Conservation (phyloP, 208 protist genomes). For the Strigomonas culicis region DNA sequence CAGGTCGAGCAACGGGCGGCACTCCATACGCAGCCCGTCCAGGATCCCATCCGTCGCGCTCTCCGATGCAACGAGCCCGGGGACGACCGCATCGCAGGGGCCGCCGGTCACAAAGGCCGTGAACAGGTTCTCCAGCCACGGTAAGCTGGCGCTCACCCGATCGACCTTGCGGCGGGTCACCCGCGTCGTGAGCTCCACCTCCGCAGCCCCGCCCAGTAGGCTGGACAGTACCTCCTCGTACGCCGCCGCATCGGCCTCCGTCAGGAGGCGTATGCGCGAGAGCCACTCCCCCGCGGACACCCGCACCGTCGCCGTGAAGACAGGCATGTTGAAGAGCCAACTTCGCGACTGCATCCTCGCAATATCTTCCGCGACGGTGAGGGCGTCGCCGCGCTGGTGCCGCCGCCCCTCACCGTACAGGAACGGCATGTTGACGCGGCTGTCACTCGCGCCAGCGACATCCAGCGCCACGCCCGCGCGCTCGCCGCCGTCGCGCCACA, state of each 20-base stretch:
- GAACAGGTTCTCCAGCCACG: conserved; percentile 36
- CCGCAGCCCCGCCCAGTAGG: conserved; percentile 11
- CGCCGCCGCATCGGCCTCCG: not conserved
- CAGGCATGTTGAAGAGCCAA: conserved; percentile 66
- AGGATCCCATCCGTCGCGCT: not conserved
- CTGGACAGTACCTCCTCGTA: conserved; percentile 16
- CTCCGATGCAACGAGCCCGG: conserved; percentile 1
- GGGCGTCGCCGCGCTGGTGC: conserved; percentile 18
- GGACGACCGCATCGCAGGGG: conserved; percentile 19
- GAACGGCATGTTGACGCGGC: conserved; percentile 27
- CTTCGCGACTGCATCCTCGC: conserved; percentile 22
- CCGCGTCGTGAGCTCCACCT: conserved; percentile 25
- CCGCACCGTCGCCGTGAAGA: conserved; percentile 44
- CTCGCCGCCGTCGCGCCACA: not conserved
- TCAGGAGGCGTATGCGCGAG: not conserved
- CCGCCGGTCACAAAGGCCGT: conserved; percentile 21
- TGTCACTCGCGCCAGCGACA: conserved; percentile 8
- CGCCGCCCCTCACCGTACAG: conserved; percentile 42
- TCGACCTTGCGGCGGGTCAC: conserved; percentile 18
- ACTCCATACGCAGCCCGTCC: conserved; percentile 21
- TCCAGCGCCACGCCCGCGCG: not conserved
- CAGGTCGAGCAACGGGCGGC: conserved; percentile 13
- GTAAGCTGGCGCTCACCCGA: not conserved
- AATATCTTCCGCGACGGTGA: conserved; percentile 42
- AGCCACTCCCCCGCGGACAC: conserved; percentile 10